These are phyloP conservation scores for Diphasiastrum complanatum DNA, from an alignment of 83 land plant species.

Conservation along the genomic window DNA sequence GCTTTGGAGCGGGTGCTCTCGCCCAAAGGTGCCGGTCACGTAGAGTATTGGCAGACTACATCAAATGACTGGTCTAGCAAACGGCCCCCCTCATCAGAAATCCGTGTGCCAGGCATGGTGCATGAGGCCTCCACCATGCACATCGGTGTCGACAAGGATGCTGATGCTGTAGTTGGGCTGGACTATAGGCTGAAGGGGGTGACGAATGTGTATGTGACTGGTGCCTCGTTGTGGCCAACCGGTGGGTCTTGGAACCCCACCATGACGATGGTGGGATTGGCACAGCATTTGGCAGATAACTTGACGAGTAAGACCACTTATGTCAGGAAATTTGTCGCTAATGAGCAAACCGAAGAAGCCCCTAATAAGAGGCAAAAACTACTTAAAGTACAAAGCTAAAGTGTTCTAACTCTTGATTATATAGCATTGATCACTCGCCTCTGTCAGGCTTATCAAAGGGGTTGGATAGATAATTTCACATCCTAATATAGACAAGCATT, in stretches of 20 bases:
- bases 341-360: too few species aligned
- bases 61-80: background rate
- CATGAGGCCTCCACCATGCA: conserved; percentile 1
- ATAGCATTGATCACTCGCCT: too few species aligned
- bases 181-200: conserved; percentile 15
- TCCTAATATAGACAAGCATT: too few species aligned
- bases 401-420: too few species aligned
- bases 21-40: background rate
- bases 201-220: conserved; percentile 19
- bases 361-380: too few species aligned
- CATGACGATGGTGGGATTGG: too few species aligned
- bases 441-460: too few species aligned
- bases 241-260: conserved; percentile 17
- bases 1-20: background rate
- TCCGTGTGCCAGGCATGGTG: background rate
- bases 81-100: background rate
- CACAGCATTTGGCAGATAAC: too few species aligned
- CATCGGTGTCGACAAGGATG: background rate
- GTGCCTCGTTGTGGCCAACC: conserved; percentile 4
- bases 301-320: too few species aligned
- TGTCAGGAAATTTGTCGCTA: too few species aligned
- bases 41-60: background rate
- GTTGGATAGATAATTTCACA: too few species aligned
- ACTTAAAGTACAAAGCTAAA: too few species aligned
- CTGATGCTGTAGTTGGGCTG: background rate